Evolutionary conservation across 2,329 filamentous ascomycete species (phyloP), one percentile per base, ranked within the genome.

Genomic region (Xylaria sp.): DNA sequence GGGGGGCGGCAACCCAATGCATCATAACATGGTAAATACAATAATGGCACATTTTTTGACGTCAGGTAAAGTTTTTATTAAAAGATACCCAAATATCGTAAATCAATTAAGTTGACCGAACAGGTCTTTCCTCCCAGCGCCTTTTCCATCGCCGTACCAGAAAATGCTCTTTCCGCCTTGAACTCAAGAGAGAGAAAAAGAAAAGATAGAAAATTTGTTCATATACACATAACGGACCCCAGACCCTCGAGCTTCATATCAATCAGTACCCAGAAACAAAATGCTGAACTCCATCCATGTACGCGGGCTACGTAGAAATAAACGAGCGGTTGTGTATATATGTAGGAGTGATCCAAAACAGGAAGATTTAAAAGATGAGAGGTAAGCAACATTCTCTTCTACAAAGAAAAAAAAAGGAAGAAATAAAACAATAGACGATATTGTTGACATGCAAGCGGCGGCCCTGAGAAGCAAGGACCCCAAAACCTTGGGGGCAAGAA

Each of bases 201-300:
- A 54, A 18, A 44, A 28, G 28, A 28, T 1, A 28, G 28, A 28
- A 54, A 52, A 39, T 18, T 46, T 60, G n/a, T 57, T 67, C 60
- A 64, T 67, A 34, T 70, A 66, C 67, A 69, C 59, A 52, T 66
- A 32, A 56, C 44, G 15, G 5, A 63, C 51, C 28, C n/a, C 28
- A 65, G 39, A 48, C n/a, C 37, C 15, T 55, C 18, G 48, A 64
- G 46, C 18, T 34, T 39, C 23, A 39, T 25, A 18, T 37, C 18
- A 25, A 37, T 37, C 34, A 34, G 18, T 10, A 55, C 44, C 63
- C 23, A 41, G 48, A 51, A 48, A 57, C 51, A 15, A 34, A 20
- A 70, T 67, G 64, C 68, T 46, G 48, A 67, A 70, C 68, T 51
- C 68, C 68, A 28, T 23, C 51, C 51, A 62, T 66, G 63, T 48